Evolutionary conservation across 768 basidiomycete species (phyloP).

Genomic region (Tricholoma terreum): DNA sequence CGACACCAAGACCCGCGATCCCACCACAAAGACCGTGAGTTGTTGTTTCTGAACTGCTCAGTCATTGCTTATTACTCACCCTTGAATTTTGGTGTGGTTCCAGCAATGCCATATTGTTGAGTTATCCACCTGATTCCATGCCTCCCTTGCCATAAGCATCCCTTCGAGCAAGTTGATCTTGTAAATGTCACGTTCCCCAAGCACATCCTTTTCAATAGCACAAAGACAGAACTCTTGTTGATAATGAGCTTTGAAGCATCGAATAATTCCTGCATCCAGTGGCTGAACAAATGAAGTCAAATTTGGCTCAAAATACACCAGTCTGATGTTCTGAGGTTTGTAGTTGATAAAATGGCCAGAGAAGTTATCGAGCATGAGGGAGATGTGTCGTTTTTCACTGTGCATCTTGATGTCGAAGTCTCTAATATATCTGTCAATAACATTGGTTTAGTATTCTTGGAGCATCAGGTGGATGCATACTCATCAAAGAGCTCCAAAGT

Average conservation of each 20-base stretch:
- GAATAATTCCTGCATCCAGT: no score
- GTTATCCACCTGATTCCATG: no score
- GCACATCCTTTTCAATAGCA: slow-evolving; percentile 31
- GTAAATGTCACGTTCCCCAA: slow-evolving; percentile 18
- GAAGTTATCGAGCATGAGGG: not conserved
- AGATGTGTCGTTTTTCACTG: not conserved
- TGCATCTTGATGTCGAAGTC: not conserved
- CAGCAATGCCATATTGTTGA: no score
- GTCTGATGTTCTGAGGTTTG: not conserved
- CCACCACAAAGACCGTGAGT: not conserved
- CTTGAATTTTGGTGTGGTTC: slow-evolving; percentile 24
- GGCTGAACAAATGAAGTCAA: no score
- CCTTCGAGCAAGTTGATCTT: no score
- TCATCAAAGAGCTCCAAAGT: no score
- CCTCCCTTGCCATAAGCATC: slow-evolving; percentile 27
- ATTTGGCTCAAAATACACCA: no score
- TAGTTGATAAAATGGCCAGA: not conserved
- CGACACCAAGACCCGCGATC: not conserved
- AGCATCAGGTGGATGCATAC: no score
- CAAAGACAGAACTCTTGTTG: no score
- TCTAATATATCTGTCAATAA: not conserved
- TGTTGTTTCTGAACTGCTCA: not conserved
- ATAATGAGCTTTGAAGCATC: no score
- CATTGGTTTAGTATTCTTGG: no score
- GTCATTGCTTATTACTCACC: not conserved